Evolutionary conservation across 306 rosid genomes (phyloP).

Genomic region (Abrus precatorius): DNA sequence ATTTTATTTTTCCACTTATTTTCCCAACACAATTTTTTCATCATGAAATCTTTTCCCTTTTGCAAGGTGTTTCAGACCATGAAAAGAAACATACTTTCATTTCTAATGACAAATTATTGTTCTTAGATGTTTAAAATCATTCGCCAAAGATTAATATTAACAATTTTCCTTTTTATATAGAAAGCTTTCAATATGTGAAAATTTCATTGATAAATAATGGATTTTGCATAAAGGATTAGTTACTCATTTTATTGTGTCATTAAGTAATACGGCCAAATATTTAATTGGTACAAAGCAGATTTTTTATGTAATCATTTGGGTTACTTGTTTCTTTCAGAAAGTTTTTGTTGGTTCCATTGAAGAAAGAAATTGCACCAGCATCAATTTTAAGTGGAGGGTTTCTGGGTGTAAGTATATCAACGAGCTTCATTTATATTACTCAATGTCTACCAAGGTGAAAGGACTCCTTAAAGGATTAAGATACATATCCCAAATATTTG

Average conservation of each 20-base stretch:
- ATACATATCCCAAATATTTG: slow-evolving; percentile 82
- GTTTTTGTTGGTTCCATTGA: slow-evolving; percentile 30
- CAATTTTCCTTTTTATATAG: too few relatives aligned
- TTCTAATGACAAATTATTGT: too few relatives aligned
- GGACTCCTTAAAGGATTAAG: slow-evolving; percentile 84
- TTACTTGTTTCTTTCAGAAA: slow-evolving; percentile 28
- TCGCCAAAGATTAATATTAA: too few relatives aligned
- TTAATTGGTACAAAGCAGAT: neutral
- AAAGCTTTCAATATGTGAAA: neutral
- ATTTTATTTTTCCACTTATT: neutral
- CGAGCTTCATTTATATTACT: slow-evolving; percentile 15
- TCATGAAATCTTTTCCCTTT: neutral
- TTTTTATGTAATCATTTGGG: slow-evolving; percentile 25
- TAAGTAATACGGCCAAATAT: neutral
- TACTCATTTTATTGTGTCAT: neutral
- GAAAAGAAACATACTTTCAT: neutral
- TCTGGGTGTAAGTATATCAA: slow-evolving; percentile 40
- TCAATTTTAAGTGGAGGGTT: slow-evolving; percentile 36
- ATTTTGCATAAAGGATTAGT: neutral
- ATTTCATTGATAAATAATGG: neutral
- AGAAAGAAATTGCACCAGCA: slow-evolving; percentile 40
- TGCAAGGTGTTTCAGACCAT: neutral
- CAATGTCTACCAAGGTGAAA: slow-evolving; percentile 79
- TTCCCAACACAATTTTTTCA: neutral
- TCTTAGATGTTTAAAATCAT: too few relatives aligned